A percentile compares a stretch with the other conserved stretches of the same genome.
Conservation (phyloP, 2,329 filamentous ascomycete species). For the Orbilia ellipsospora region DNA sequence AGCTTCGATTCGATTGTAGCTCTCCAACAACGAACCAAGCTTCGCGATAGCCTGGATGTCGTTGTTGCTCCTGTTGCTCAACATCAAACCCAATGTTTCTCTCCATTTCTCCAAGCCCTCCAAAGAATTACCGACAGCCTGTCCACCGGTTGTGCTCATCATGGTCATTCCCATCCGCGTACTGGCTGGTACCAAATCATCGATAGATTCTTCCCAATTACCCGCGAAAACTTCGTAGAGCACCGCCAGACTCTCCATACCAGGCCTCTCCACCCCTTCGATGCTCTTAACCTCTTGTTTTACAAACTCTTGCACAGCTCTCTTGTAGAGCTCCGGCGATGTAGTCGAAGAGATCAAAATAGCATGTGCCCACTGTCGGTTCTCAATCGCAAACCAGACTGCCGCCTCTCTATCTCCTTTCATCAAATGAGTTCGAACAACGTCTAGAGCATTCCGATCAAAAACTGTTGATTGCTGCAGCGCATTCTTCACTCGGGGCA, state of each 20-base stretch:
- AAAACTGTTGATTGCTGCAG: conserved; percentile 61
- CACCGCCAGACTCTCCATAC: conserved; percentile 87
- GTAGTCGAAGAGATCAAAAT: conserved; percentile 84
- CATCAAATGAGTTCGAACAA: conserved; percentile 78
- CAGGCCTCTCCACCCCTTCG: conserved; percentile 64
- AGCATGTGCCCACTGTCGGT: conserved; percentile 94
- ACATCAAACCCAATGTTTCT: conserved; percentile 84
- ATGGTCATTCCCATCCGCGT: conserved; percentile 92
- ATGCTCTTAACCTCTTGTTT: conserved; percentile 90
- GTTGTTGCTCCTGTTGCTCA: conserved; percentile 86
- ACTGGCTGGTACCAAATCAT: conserved; percentile 92
- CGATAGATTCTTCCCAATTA: conserved; percentile 92
- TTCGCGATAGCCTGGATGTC: conserved; percentile 82
- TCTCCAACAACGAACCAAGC: conserved; percentile 81
- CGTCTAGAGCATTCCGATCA: conserved; percentile 75
- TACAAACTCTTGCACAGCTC: conserved; percentile 94
- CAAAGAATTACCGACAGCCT: conserved; percentile 71
- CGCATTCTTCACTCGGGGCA: conserved; percentile 56
- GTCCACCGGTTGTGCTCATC: conserved; percentile 75
- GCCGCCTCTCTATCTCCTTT: conserved; percentile 88
- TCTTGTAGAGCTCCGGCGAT: conserved; percentile 86
- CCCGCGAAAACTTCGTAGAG: conserved; percentile 94
- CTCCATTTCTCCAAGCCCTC: conserved; percentile 93
- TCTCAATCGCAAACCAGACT: conserved; percentile 92
- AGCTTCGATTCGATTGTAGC: conserved; percentile 89